Conservation (phyloP, 2,329 filamentous ascomycete species). For the Graphium sp. region DNA sequence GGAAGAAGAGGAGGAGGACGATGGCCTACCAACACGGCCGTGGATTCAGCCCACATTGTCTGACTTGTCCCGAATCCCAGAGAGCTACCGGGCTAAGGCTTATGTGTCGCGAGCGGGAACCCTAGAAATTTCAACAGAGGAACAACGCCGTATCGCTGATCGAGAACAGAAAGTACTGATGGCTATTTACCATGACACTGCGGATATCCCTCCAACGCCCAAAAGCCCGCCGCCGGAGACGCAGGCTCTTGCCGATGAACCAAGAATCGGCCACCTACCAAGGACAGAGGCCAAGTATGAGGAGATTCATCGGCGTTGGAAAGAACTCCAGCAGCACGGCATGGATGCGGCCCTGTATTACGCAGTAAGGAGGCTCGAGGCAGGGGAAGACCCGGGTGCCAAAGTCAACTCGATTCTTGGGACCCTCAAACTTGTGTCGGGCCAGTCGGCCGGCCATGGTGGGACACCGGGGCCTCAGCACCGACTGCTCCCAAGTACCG, state of each 20-base stretch:
- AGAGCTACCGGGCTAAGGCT: constrained; percentile 26
- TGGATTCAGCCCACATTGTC: constrained; percentile 30
- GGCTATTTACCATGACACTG: constrained; percentile 35
- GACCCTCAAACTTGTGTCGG: not conserved
- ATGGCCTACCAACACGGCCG: constrained; percentile 32
- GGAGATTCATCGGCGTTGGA: constrained; percentile 31
- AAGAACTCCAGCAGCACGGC: constrained; percentile 27
- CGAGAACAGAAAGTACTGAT: constrained; percentile 44
- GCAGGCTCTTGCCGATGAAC: constrained; percentile 7
- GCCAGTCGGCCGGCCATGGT: too few species aligned
- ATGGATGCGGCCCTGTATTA: constrained; percentile 21
- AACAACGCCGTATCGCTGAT: constrained; percentile 36
- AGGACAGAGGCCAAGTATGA: constrained; percentile 21
- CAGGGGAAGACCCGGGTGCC: constrained; percentile 16
- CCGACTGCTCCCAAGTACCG: too few species aligned
- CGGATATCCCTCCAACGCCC: constrained; percentile 38
- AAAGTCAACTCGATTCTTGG: constrained; percentile 22
- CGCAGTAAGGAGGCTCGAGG: constrained; percentile 24
- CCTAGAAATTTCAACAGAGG: constrained; percentile 30
- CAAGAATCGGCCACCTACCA: constrained; percentile 18
- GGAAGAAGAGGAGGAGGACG: constrained; percentile 43
- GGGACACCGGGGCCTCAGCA: too few species aligned
- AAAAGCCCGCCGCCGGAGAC: constrained; percentile 29
- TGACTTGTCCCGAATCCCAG: constrained; percentile 28
- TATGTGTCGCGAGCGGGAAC: constrained; percentile 37